Evolutionary conservation across 2,329 filamentous ascomycete genomes (phyloP), one percentile per base, ranked within the genome.

Genomic region (Apiospora rasikravindrae): DNA sequence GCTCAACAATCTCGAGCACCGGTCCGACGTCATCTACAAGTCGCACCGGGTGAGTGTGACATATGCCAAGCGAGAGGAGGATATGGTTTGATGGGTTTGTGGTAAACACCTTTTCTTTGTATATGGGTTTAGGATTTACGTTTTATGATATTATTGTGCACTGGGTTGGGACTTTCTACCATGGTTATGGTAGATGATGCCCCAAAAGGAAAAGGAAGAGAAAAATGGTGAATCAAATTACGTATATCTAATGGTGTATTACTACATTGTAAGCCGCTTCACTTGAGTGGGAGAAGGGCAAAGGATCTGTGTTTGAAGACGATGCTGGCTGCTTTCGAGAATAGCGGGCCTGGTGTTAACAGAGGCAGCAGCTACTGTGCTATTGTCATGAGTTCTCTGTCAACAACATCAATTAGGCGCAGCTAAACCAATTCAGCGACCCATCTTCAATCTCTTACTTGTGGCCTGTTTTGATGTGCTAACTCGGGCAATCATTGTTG

Each of bases 41-140:
- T 47, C 66, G 16, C 40, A 68, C 1, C 66, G 66, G 24, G 66
- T 45, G 66, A 68, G 66, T 24, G 66, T 68, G 66, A 68, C 66
- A 26, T 68, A 47, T 13, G 40, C n/a, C 13, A 44, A 47, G n/a
- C 66, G 66, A 11, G 66, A 68, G 3, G 66, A 45, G 6, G 66
- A 68, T 10, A 68, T 68, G 66, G 24, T 44, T 68, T 68, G 64
- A 67, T 40, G 33, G 14, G 49, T 14, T 16, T 29, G 4, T 11
- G 2, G 6, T 29, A 19, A 47, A 22, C 16, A 19, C 6, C 1
- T 19, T 47, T 47, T 16, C 44, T 47, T 16, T 22, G 44, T 22
- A 47, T 47, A 19, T 19, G 6, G 14, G 49, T 26, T 53, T 29
- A 14, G 24, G 2, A 16, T 53, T 53, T 16, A 22, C 22, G 6